A percentile compares a stretch with the other conserved stretches of the same genome.
Conservation (phyloP, 2,329 filamentous ascomycete genomes). For the Thermothelomyces thermophilus region DNA sequence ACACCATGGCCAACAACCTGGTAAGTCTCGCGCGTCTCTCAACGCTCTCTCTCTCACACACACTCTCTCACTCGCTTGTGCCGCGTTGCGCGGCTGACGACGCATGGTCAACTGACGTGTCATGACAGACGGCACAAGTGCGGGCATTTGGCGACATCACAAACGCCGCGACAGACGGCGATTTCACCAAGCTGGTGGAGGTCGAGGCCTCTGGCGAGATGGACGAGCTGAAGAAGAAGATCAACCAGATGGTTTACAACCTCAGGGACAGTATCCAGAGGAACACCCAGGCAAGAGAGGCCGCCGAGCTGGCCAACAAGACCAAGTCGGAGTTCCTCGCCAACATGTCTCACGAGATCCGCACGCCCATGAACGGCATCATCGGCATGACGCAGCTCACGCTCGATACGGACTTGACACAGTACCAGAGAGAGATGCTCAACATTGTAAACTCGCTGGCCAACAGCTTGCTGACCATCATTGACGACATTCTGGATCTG, state of each 20-base stretch:
- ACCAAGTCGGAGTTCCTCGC: slow-evolving; percentile 98
- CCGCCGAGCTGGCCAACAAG: slow-evolving; percentile 92
- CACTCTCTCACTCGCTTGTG: not conserved
- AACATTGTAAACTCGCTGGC: slow-evolving; percentile 97
- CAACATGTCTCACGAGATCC: slow-evolving; percentile 98
- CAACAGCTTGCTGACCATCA: slow-evolving; percentile 93
- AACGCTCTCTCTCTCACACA: too few species aligned
- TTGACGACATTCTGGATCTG: slow-evolving; percentile 73
- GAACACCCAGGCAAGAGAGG: slow-evolving; percentile 92
- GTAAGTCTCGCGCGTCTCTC: slow-evolving; percentile 32
- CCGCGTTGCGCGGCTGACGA: not conserved
- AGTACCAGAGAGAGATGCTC: slow-evolving; percentile 95
- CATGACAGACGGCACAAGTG: slow-evolving; percentile 80
- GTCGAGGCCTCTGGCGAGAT: slow-evolving; percentile 97
- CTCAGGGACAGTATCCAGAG: slow-evolving; percentile 91
- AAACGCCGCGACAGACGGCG: slow-evolving; percentile 92
- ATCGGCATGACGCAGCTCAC: slow-evolving; percentile 98
- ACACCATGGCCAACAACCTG: slow-evolving; percentile 75
- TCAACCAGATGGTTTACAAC: slow-evolving; percentile 98
- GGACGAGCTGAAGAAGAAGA: slow-evolving; percentile 98
- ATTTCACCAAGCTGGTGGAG: slow-evolving; percentile 94
- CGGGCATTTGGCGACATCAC: slow-evolving; percentile 97
- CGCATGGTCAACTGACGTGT: slow-evolving; percentile 30
- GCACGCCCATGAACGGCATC: slow-evolving; percentile 95
- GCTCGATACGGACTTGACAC: slow-evolving; percentile 87